Conservation (phyloP, 192 early-diverging fungal genomes). For the Coemansia sp. region DNA sequence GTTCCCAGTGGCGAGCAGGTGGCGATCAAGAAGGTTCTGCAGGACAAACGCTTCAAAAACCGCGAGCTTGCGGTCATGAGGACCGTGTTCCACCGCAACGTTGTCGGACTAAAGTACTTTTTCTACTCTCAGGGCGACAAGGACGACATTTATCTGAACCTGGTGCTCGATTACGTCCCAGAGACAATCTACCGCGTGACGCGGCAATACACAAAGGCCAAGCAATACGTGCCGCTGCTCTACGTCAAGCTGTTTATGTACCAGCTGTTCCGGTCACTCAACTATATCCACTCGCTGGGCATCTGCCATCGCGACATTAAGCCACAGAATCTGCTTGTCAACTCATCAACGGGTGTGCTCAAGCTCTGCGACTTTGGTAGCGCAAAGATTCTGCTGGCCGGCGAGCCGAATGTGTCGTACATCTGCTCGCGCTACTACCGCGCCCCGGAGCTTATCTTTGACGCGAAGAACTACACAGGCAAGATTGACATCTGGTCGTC, state of each 20-base stretch:
- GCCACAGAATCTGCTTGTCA: constrained; percentile 95
- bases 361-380: constrained; percentile 99
- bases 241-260: constrained; percentile 99
- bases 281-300: constrained; percentile 94
- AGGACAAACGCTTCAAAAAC: constrained; percentile 96
- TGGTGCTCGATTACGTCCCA: constrained; percentile 93
- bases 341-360: constrained; percentile 85
- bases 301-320: constrained; percentile 99
- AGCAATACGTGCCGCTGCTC: constrained; percentile 93
- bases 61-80: constrained; percentile 71
- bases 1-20: constrained; percentile 74
- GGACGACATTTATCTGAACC: constrained; percentile 95
- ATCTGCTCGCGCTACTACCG: constrained; percentile 98
- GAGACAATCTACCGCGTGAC: constrained; percentile 95
- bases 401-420: constrained; percentile 97
- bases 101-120: constrained; percentile 85
- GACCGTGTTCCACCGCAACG: constrained; percentile 89
- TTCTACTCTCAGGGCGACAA: constrained; percentile 94
- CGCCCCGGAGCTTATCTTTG: constrained; percentile 96
- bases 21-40: constrained; percentile 98
- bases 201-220: constrained; percentile 85
- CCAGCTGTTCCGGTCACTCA: constrained; percentile 94
- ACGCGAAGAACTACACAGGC: constrained; percentile 88
- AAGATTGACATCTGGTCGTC: constrained; percentile 93
- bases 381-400: constrained; percentile 91